A percentile compares a stretch with the other conserved stretches of the same genome.
Evolutionary conservation across 1,139 yeast species (phyloP).

Genomic region (Suhomyces taliae): DNA sequence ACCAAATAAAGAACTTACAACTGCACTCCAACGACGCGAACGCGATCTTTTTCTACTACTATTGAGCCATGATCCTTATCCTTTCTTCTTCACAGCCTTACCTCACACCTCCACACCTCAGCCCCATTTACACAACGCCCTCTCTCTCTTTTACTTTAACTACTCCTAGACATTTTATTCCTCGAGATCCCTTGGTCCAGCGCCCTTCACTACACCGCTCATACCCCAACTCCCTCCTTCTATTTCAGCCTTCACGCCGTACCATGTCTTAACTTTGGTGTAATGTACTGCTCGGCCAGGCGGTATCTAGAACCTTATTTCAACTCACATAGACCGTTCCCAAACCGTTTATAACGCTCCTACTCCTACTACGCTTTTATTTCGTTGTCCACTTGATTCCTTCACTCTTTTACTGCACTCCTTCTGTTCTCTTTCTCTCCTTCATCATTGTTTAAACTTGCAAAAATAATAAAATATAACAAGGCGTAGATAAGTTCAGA

Average conservation of each 20-base stretch:
- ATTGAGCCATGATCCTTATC: not conserved
- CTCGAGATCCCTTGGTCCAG: not conserved
- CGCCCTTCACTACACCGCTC: too few relatives aligned
- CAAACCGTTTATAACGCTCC: too few relatives aligned
- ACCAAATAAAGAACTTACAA: not conserved
- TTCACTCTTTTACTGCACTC: not conserved
- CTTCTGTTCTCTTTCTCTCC: not conserved
- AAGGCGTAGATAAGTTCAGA: slow-evolving; percentile 28
- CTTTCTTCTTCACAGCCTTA: not conserved
- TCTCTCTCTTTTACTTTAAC: not conserved
- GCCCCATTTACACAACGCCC: not conserved
- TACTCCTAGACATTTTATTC: not conserved
- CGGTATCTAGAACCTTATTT: too few relatives aligned
- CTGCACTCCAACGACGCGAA: not conserved
- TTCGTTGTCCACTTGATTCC: too few relatives aligned
- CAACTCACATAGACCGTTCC: too few relatives aligned
- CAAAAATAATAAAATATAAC: slow-evolving; percentile 11
- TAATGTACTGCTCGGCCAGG: too few relatives aligned
- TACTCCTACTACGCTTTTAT: too few relatives aligned
- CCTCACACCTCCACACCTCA: not conserved
- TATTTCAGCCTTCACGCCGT: too few relatives aligned
- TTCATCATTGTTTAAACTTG: not conserved
- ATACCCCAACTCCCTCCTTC: too few relatives aligned
- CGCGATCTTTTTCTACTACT: not conserved
- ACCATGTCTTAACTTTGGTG: too few relatives aligned